Base-by-base conservation (phyloP, 257 asterid species). In the Buddleja alternifolia region DNA sequence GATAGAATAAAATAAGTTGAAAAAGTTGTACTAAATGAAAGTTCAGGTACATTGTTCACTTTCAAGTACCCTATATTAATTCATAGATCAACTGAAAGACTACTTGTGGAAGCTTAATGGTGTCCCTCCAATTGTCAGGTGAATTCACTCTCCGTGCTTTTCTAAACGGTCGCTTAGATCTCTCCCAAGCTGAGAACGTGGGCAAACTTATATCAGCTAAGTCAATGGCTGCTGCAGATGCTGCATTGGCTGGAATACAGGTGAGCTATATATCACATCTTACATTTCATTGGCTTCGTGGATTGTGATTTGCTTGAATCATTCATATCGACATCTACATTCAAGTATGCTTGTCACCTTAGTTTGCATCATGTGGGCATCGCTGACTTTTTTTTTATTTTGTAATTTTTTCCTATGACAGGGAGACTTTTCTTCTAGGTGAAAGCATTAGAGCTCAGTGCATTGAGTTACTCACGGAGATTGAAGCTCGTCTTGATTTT, bases 401-500 rank as follows among this genome's bases (percentile, higher is more conserved):
- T 73, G 97, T 97, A 54, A 75, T 93, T 44, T 25, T 47, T 25
- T 19, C 16, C n/a, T 58, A 12, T 76, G 41, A 56, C 86, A 92
- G 98, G 99, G 99, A 44, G 95, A 93, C 25, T 90, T 93, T 78
- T 90, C 96, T 73, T 79, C 81, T 29, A 78, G 88, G 97, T 93
- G 53, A 87, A 81, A 82, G 80, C 88, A 57, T 60, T 90, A 58
- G 99, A 83, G 83, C 76, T 64, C 83, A 76, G 61, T 93, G 97
- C 84, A 85, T 93, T 75, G 97, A 93, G 81, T 84, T 93, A 82
- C 95, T 93, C 52, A 84, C 97, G 0, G 99, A 93, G 81, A 93
- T 93, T 67, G 97, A 93, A 84, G 99, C 99, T 75, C 99, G 97
- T 67, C 85, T 90, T 0, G 97, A 93, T 78, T 93, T 93, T 77